phyloP scores from a whole-genome alignment of 108 stramenopile genomes.

The Pseudonitzschia multiseries region DNA sequence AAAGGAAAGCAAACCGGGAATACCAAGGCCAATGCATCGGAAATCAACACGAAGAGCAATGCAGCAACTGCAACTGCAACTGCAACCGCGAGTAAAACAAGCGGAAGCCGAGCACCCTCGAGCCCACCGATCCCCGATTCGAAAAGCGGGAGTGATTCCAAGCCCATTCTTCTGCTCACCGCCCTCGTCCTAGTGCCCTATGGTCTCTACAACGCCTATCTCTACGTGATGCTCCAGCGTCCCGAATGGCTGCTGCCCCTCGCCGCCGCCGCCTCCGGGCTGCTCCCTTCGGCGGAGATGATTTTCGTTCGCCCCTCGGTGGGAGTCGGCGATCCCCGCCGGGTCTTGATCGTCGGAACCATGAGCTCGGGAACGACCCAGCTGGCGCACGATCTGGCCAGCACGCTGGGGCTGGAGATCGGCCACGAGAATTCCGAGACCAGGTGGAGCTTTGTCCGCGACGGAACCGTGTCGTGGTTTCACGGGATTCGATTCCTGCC shows the following conservation, averaged over 20 bases:
- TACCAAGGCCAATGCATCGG: neutral
- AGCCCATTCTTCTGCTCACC: neutral
- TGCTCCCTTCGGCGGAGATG: neutral
- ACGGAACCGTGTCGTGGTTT: slow-evolving; percentile 54
- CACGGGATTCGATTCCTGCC: slow-evolving; percentile 42
- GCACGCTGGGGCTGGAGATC: slow-evolving; percentile 37
- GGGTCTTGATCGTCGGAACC: slow-evolving; percentile 62
- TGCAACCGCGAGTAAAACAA: too few species aligned
- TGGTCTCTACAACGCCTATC: slow-evolving; percentile 29
- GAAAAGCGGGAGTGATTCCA: too few species aligned
- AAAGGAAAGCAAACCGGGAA: neutral
- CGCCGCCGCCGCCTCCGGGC: slow-evolving; percentile 22
- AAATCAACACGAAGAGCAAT: neutral
- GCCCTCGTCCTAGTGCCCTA: slow-evolving; percentile 39
- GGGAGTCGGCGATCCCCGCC: slow-evolving; percentile 36
- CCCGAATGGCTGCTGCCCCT: slow-evolving; percentile 33
- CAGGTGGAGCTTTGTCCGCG: slow-evolving; percentile 37
- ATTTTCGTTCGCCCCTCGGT: slow-evolving; percentile 6
- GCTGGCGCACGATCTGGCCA: slow-evolving; percentile 26
- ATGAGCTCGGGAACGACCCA: slow-evolving; percentile 45
- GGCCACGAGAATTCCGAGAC: slow-evolving; percentile 43
- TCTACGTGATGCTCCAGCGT: slow-evolving; percentile 48
- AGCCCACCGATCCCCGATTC: too few species aligned
- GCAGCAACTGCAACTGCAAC: neutral
- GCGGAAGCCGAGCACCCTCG: too few species aligned